These are phyloP conservation scores for Talaromyces nanjingensis DNA, from an alignment of 495 filamentous ascomycete genomes.

Conservation along the genomic window DNA sequence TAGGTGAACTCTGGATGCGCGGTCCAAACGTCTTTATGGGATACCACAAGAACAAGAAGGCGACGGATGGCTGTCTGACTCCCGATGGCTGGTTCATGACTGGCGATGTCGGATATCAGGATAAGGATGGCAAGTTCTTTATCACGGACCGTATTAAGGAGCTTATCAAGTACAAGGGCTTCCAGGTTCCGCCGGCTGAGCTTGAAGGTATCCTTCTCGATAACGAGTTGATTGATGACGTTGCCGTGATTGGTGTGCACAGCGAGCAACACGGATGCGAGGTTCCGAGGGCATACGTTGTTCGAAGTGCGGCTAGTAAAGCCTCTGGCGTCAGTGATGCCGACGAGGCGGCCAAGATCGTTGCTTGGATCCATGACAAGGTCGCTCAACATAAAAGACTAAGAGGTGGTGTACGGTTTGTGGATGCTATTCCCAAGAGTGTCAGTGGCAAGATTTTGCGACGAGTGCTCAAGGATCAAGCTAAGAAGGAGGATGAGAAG, in stretches of 20 bases:
- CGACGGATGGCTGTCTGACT: conserved; percentile 58
- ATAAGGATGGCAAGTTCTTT: conserved; percentile 54
- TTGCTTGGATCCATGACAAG: conserved; percentile 53
- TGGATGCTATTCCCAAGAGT: conserved; percentile 80
- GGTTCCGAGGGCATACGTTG: conserved; percentile 77
- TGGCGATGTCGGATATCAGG: conserved; percentile 58
- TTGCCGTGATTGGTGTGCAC: conserved; percentile 77
- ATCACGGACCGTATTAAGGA: conserved; percentile 88
- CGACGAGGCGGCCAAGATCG: conserved; percentile 54
- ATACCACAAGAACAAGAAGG: conserved; percentile 66
- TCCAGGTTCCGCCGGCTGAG: conserved; percentile 84
- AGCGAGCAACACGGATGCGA: conserved; percentile 65
- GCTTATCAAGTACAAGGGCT: conserved; percentile 84
- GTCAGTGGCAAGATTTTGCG: conserved; percentile 84
- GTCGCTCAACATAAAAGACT: conserved; percentile 70
- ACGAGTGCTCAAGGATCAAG: conserved; percentile 52
- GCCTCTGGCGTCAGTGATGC: conserved; percentile 42
- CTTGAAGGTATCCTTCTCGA: conserved; percentile 70
- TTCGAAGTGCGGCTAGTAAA: conserved; percentile 46
- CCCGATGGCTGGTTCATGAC: conserved; percentile 57
- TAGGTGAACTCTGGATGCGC: conserved; percentile 58
- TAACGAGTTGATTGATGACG: conserved; percentile 71
- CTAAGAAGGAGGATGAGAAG: conserved; percentile 36
- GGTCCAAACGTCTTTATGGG: conserved; percentile 65
- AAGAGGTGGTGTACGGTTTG: conserved; percentile 74